A percentile compares a stretch with the other conserved stretches of the same genome.
Evolutionary conservation across 352 stramenopile species (phyloP).

Genomic region (Globisporangium solare): DNA sequence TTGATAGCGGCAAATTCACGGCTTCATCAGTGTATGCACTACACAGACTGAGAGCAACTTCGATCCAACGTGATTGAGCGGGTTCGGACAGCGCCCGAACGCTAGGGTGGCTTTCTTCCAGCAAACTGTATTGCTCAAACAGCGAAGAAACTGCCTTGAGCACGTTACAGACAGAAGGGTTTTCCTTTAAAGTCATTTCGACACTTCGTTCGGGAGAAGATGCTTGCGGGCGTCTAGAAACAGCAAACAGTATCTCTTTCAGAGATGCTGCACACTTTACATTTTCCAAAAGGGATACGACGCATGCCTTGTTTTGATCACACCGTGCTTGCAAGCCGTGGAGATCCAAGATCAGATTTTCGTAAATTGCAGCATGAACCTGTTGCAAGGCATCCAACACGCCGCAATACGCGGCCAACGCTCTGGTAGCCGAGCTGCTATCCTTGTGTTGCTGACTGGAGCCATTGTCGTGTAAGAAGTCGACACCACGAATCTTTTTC

Average conservation of each 20-base stretch:
- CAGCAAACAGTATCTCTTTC: neutral
- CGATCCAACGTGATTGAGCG: conserved; percentile 5
- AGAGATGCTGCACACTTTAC: neutral
- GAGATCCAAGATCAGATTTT: conserved; percentile 31
- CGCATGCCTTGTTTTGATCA: conserved; percentile 5
- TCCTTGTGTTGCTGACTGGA: conserved; percentile 5
- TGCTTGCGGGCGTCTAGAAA: neutral
- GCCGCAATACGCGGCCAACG: conserved; percentile 15
- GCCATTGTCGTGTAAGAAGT: conserved; percentile 12
- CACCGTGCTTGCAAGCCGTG: conserved; percentile 12
- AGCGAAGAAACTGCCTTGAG: conserved; percentile 21
- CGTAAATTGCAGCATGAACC: conserved; percentile 23
- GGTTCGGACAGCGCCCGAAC: neutral
- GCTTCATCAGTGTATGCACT: neutral
- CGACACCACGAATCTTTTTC: conserved; percentile 32
- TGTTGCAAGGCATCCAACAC: conserved; percentile 22
- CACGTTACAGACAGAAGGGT: conserved; percentile 14
- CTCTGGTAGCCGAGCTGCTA: conserved; percentile 1
- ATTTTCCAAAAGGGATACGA: neutral
- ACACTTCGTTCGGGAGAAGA: neutral
- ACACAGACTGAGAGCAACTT: conserved; percentile 5
- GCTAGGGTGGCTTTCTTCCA: conserved; percentile 11
- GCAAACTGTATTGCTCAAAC: conserved; percentile 16
- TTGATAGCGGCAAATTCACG: neutral
- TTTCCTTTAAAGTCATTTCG: conserved; percentile 6